Conservation (phyloP, 2,329 filamentous ascomycete genomes). For the Neonectria hederae region DNA sequence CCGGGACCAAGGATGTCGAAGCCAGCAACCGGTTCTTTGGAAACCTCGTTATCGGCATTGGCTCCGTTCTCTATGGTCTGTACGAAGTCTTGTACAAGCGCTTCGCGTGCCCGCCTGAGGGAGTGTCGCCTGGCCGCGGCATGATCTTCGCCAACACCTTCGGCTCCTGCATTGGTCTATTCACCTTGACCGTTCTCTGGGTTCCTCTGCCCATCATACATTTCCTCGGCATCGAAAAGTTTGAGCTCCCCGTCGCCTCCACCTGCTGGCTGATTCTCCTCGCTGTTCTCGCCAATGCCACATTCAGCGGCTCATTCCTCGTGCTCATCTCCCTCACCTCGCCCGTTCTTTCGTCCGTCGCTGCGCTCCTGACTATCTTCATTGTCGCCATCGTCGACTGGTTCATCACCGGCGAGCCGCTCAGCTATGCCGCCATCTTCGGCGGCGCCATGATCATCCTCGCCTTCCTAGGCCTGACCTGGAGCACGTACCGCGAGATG, state of each 20-base stretch:
- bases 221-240: conserved; percentile 78
- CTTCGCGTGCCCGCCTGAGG: conserved; percentile 91
- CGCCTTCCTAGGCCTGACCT: conserved; percentile 87
- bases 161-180: conserved; percentile 84
- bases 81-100: conserved; percentile 98
- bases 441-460: conserved; percentile 89
- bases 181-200: conserved; percentile 91
- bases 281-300: conserved; percentile 86
- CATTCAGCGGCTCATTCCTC: conserved; percentile 91
- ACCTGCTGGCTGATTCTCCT: conserved; percentile 83
- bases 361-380: conserved; percentile 94
- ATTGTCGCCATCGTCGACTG: conserved; percentile 94
- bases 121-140: conserved; percentile 82
- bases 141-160: conserved; percentile 97
- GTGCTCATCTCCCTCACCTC: conserved; percentile 93
- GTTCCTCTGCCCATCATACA: conserved; percentile 89
- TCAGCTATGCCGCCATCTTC: conserved; percentile 77
- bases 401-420: conserved; percentile 79
- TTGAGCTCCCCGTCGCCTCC: conserved; percentile 81
- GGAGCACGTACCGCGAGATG: conserved; percentile 94
- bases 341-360: conserved; percentile 91
- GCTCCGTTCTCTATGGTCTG: conserved; percentile 91
- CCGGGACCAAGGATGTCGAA: conserved; percentile 55
- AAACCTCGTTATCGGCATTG: conserved; percentile 90
- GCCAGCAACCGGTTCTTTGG: conserved; percentile 78